Evolutionary conservation across 163 green algal genomes (phyloP), one percentile per base, ranked within the genome.

Genomic region (Scenedesmus sp.): DNA sequence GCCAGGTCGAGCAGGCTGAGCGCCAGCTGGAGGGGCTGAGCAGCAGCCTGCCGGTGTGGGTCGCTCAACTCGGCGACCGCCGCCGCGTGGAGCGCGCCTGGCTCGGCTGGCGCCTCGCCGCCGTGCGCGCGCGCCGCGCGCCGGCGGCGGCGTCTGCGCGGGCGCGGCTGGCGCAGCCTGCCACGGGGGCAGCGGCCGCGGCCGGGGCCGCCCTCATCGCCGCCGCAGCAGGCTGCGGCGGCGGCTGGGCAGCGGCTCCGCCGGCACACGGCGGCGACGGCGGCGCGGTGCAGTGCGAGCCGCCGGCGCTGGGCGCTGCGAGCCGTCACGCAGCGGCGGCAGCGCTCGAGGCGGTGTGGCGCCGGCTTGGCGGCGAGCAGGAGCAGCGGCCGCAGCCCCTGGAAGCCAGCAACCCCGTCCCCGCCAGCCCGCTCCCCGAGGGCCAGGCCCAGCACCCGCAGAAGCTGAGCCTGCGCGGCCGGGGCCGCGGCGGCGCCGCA

Each of bases 21-120:
- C 29, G 18, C 13, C 72, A 86, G 82, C 50, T 84, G 29, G 79
- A 83, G 2, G 67, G 60, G 24, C 71, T 88, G 20, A 86, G 75
- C 15, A 36, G 62, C 17, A 60, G 74, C 2, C 67, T 88, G 36
- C 83, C 83, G 14, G 44, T 36, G 0, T 85, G 80, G 53, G 72
- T 88, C 29, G 57, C 64, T 31, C 70, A 75, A 42, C 31, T 89
- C 17, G 84, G 84, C 1, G 63, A 84, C 73, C 72, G 75, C 26
- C 78, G 84, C 29, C 75, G 84, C 42, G 28, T 86, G 48, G 84
- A 89, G 70, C 63, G 83, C 1, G 83, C 75, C 1, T 88, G 83
- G 83, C 70, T 86, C 48, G 80, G 26, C 4, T 75, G 71, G 84
- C 70, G 84, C 10, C 63, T 89, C 44, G 76, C 51, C 31, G 33